Conservation (phyloP, 257 asterid species). For the Lithospermum erythrorhizon region DNA sequence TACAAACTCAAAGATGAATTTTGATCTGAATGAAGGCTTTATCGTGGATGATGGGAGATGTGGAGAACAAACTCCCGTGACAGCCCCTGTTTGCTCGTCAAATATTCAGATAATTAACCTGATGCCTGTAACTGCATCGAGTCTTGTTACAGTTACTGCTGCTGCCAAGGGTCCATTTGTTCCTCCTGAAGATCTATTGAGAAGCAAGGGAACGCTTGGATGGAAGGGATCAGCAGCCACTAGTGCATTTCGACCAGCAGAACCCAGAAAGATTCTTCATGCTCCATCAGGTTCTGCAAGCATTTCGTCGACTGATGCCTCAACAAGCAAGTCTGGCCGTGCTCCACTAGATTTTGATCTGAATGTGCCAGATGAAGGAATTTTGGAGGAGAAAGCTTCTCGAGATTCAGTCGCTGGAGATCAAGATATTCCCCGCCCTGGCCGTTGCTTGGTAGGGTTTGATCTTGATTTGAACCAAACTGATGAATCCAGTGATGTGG, state of each 20-base stretch:
- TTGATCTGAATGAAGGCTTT: conserved; percentile 75
- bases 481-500: conserved; percentile 30
- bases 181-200: conserved; percentile 36
- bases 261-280: conserved; percentile 39
- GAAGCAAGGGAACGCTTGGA: conserved; percentile 34
- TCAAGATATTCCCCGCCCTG: background rate
- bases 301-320: conserved; percentile 23
- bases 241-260: conserved; percentile 53
- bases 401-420: conserved; percentile 24
- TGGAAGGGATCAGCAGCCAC: conserved; percentile 59
- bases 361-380: conserved; percentile 47
- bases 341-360: conserved; percentile 38
- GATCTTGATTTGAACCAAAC: conserved; percentile 39
- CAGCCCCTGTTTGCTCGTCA: conserved; percentile 21
- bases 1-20: conserved; percentile 34
- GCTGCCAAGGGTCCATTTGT: conserved; percentile 42
- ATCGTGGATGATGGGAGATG: conserved; percentile 59
- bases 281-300: conserved; percentile 14
- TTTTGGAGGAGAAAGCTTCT: conserved; percentile 31
- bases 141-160: conserved; percentile 30
- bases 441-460: conserved; percentile 27
- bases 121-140: conserved; percentile 16
- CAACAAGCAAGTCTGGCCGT: conserved; percentile 39
- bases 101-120: conserved; percentile 18
- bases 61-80: conserved; percentile 33